Base-by-base conservation (phyloP, 2,329 filamentous ascomycete genomes). In the Monilinia fructigena region DNA sequence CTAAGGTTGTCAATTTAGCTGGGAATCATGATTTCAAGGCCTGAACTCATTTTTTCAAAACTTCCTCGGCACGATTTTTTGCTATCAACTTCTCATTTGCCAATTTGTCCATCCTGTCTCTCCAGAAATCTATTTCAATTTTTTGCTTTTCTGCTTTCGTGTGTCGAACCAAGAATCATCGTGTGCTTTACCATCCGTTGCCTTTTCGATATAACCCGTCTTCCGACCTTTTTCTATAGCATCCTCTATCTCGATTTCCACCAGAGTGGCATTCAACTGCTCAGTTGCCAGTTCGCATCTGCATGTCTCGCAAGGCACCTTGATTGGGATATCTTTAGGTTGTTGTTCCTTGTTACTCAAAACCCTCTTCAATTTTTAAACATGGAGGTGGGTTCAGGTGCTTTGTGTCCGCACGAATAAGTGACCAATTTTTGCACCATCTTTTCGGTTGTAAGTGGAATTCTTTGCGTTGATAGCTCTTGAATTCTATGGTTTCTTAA, bases 391-490 rank as follows among this genome's bases (percentile, higher is more conserved):
- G 11, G 8, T 26, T 60, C 42, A 2, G 20, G 14, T 31, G 10
- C 45, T 16, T 16, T 8, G 56, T 60, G 56, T 4, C 56, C 56
- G 42, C 56, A 60, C 12, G 48, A 42, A n/a, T 23, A 60, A 28
- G 23, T 2, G 20, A 38, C 1, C 1, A 3, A 31, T 3, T 60
- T 60, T n/a, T 38, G 18, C 0, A 18, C 3, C 42, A 60, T 60
- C 6, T 18, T 59, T 5, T 48, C 20, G 28, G 5, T 14, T 47
- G 10, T 45, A 35, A 10, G 23, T 59, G 6, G 6, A 7, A 1
- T 18, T 20, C 8, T 26, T 47, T 59, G 26, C 11, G 7, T 59
- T 59, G 18, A 2, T 47, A n/a, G n/a, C 8, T 11, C 18, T 47
- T n/a, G 20, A n/a, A 1, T 55, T n/a, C n/a, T 55, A 3, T 10